Conservation (phyloP, 768 basidiomycete genomes). For the Rubroboletus pulcherrimus region DNA sequence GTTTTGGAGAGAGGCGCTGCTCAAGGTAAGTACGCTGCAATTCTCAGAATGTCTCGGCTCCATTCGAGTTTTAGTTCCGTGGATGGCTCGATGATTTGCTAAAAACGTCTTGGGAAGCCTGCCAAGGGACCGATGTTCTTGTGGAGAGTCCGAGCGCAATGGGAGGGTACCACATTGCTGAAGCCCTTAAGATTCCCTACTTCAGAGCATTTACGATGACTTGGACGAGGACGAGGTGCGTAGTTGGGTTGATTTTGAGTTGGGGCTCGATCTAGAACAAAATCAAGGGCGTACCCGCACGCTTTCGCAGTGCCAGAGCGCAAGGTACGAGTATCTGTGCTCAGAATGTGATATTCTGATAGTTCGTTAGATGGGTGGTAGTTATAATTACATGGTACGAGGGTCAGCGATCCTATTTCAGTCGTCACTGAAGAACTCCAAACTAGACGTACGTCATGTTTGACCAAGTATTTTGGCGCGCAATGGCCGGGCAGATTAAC, state of each 20-base stretch:
- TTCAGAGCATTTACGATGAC: conserved; percentile 98
- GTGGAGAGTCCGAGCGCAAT: conserved; percentile 97
- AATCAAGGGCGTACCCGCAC: conserved; percentile 83
- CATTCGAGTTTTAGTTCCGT: conserved; percentile 62
- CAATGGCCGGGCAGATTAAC: conserved; percentile 91
- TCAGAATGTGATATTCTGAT: conserved; percentile 15
- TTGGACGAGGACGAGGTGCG: conserved; percentile 86
- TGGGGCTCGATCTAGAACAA: background rate
- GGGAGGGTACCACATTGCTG: conserved; percentile 96
- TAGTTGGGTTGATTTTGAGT: background rate
- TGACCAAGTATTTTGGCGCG: conserved; percentile 97
- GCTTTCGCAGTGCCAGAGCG: conserved; percentile 96
- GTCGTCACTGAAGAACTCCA: conserved; percentile 1
- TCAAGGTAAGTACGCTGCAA: conserved; percentile 55
- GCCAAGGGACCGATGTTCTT: conserved; percentile 89
- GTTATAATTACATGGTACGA: conserved; percentile 96
- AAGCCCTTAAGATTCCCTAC: conserved; percentile 89
- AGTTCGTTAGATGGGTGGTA: conserved; percentile 75
- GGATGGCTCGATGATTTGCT: conserved; percentile 97
- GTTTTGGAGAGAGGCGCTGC: conserved; percentile 86
- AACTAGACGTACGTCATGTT: conserved; percentile 90
- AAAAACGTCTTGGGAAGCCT: conserved; percentile 93
- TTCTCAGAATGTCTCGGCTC: conserved; percentile 2
- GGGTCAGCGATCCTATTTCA: background rate
- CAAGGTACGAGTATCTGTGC: conserved; percentile 50